Percentiles rank a stretch among this genome's conserved stretches.
Evolutionary conservation across 345 rosid genomes (phyloP).

Genomic region (Punica granatum): DNA sequence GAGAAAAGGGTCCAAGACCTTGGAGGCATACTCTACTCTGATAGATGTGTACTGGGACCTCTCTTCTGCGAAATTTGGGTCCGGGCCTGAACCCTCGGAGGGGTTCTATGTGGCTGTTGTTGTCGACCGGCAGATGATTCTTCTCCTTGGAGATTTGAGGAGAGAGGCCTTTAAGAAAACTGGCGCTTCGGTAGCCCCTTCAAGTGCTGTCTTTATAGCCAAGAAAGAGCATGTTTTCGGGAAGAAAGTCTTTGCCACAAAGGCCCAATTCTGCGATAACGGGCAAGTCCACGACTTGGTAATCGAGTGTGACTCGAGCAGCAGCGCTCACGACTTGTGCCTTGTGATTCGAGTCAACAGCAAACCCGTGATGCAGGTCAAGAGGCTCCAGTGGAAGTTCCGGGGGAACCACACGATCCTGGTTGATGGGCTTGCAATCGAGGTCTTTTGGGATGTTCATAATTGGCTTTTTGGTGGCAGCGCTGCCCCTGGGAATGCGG

Average conservation of each 20-base stretch:
- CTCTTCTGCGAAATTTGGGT: conserved; percentile 71
- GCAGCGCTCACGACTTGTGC: conserved; percentile 45
- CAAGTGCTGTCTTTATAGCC: conserved; percentile 44
- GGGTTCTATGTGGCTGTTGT: conserved; percentile 78
- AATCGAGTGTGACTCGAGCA: conserved; percentile 57
- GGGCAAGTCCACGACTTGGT: conserved; percentile 59
- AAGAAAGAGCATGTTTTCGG: conserved; percentile 83
- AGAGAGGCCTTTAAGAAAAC: conserved; percentile 85
- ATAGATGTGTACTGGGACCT: conserved; percentile 84
- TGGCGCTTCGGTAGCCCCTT: conserved; percentile 28
- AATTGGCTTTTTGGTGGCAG: conserved; percentile 65
- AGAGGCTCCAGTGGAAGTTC: conserved; percentile 78
- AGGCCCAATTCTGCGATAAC: conserved; percentile 60
- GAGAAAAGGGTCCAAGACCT: conserved; percentile 81
- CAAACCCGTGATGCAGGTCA: conserved; percentile 71
- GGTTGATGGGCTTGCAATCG: conserved; percentile 68
- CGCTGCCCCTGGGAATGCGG: conserved; percentile 59
- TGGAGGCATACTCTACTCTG: conserved; percentile 60
- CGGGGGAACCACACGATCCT: conserved; percentile 71
- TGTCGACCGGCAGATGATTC: conserved; percentile 61
- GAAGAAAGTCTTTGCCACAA: conserved; percentile 57
- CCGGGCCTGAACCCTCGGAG: conserved; percentile 79
- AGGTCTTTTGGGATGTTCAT: conserved; percentile 92
- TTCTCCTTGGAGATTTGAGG: conserved; percentile 86
- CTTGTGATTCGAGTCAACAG: conserved; percentile 71